Percentiles rank a stretch among this genome's conserved stretches.
Evolutionary conservation across 352 stramenopile species (phyloP).

Genomic region (Phytophthora brassicae): DNA sequence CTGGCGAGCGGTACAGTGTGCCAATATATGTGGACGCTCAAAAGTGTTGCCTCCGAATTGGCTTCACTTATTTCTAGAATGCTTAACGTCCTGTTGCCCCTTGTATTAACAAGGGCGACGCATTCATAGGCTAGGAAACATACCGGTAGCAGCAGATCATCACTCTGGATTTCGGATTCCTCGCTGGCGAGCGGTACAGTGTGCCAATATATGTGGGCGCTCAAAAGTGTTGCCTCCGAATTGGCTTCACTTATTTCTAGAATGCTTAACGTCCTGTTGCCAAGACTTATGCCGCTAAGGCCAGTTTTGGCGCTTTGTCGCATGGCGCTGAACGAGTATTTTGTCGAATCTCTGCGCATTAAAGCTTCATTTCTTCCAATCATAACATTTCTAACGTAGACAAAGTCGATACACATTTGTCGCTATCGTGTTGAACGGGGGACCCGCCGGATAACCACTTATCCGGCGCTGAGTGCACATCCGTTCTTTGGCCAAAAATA

Average conservation of each 20-base stretch:
- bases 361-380: background rate
- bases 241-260: background rate
- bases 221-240: slow-evolving; percentile 4
- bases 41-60: slow-evolving; percentile 4
- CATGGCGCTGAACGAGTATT: slow-evolving; percentile 10
- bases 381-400: background rate
- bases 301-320: slow-evolving; percentile 26
- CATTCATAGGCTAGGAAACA: too few relatives aligned
- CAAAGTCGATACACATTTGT: slow-evolving; percentile 16
- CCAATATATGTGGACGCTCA: too few relatives aligned
- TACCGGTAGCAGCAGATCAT: too few relatives aligned
- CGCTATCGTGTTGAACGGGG: slow-evolving; percentile 20
- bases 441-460: slow-evolving; percentile 24
- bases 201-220: too few relatives aligned
- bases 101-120: too few relatives aligned
- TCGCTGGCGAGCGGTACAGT: too few relatives aligned
- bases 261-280: background rate
- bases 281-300: slow-evolving; percentile 8
- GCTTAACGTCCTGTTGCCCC: background rate
- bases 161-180: too few relatives aligned
- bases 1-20: too few relatives aligned
- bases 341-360: slow-evolving; percentile 3
- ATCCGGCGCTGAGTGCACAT: slow-evolving; percentile 20
- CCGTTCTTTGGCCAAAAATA: slow-evolving; percentile 36
- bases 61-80: background rate